These are phyloP conservation scores for Aspergillus uvarum DNA, from an alignment of 2,329 filamentous ascomycete species.

Conservation along the genomic window DNA sequence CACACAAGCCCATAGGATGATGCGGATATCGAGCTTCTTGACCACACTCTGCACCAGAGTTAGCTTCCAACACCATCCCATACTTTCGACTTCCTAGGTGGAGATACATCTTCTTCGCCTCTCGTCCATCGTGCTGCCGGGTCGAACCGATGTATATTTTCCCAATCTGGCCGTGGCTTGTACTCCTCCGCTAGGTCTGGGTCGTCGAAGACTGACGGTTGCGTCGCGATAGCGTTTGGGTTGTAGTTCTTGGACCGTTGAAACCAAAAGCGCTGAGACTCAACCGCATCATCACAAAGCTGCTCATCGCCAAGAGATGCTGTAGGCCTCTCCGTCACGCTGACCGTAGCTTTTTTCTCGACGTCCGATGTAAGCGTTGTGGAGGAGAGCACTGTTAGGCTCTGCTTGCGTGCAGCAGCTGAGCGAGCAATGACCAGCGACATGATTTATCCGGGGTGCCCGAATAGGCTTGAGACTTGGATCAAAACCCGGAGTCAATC, in stretches of 20 bases:
- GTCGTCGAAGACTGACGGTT: slow-evolving; percentile 50
- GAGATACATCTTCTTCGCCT: slow-evolving; percentile 20
- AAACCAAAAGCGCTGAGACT: slow-evolving; percentile 32
- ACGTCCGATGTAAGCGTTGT: slow-evolving; percentile 7
- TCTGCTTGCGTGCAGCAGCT: background rate
- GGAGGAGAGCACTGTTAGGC: background rate
- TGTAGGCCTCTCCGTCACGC: background rate
- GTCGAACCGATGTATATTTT: slow-evolving; percentile 26
- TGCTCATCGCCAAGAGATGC: background rate
- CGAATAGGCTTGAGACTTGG: background rate
- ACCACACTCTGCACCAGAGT: slow-evolving; percentile 26
- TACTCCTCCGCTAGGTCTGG: slow-evolving; percentile 40
- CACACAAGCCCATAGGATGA: slow-evolving; percentile 40
- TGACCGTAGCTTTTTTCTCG: slow-evolving; percentile 11
- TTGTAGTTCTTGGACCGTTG: slow-evolving; percentile 26
- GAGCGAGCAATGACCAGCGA: slow-evolving; percentile 16
- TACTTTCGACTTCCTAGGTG: background rate
- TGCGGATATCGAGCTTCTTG: slow-evolving; percentile 24
- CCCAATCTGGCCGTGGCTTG: slow-evolving; percentile 32
- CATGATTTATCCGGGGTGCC: slow-evolving; percentile 5
- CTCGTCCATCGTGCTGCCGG: slow-evolving; percentile 23
- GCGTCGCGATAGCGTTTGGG: slow-evolving; percentile 35
- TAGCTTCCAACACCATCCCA: slow-evolving; percentile 45
- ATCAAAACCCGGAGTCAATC: background rate
- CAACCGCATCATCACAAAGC: slow-evolving; percentile 19